Base-by-base conservation (phyloP, 1,284 basidiomycete genomes). In the Athelia psychrophila region DNA sequence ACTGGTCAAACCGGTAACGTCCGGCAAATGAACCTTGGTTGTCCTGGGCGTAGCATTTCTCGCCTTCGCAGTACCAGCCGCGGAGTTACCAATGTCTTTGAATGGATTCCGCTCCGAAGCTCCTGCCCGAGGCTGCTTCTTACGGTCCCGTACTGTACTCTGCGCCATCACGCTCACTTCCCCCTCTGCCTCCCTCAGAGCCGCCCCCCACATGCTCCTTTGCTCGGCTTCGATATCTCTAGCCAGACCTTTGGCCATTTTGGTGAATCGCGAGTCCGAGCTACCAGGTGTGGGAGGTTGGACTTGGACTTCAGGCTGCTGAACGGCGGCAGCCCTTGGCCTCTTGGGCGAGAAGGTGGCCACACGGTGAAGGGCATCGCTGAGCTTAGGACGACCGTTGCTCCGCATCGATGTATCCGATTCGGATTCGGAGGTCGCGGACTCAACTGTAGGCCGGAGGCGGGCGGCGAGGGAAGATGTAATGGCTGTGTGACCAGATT, bases 1-100 rank as follows among this genome's bases (percentile, higher is more conserved):
- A 46, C 76, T 84, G 0, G 89, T 92, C 13, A 92, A 63, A 0
- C 89, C 89, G 2, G 89, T 92, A 5, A 92, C 80, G 56, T 91
- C 89, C 0, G 89, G 89, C 2, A 92, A 69, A 45, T 85, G 76
- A 13, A 91, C 66, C 38, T 18, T 22, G 20, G 38, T 22, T 57
- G 70, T 56, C 53, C 64, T 51, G 58, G 59, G 38, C n/a, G 38
- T 42, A 9, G 56, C 62, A 8, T 56, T 58, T 47, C 25, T 51
- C 35, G 36, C 19, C 30, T 23, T 27, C 40, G 42, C 25, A 30
- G 30, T 47, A 20, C 24, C 15, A 27, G 49, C 16, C 44, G 36
- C 16, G 30, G 40, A 18, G 25, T 20, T 19, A 12, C 12, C 27
- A 36, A 35, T 49, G 22, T 30, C 38, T 18, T 22, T 42, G 38